These are phyloP conservation scores for Eucalyptus fibrosa DNA, from an alignment of 345 rosid genomes.

Conservation along the genomic window DNA sequence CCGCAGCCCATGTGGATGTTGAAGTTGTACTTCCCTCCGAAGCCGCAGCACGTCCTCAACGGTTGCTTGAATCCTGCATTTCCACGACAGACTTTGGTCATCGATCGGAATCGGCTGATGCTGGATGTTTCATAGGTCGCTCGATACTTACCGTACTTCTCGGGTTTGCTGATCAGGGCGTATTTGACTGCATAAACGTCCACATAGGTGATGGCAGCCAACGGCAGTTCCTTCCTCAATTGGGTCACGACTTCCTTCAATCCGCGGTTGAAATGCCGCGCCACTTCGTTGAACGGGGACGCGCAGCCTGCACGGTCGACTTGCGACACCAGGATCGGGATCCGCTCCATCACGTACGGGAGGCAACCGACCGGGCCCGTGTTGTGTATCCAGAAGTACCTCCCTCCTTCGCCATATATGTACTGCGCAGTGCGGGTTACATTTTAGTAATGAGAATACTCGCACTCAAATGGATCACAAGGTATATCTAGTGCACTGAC, in stretches of 20 bases:
- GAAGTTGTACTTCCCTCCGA: conserved; percentile 74
- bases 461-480: background rate
- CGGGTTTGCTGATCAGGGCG: conserved; percentile 26
- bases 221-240: conserved; percentile 32
- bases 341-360: conserved; percentile 35
- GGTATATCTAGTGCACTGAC: background rate
- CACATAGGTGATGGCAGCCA: conserved; percentile 45
- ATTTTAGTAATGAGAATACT: background rate
- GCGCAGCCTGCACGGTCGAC: conserved; percentile 62
- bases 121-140: background rate
- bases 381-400: conserved; percentile 76
- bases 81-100: background rate
- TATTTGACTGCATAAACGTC: conserved; percentile 59
- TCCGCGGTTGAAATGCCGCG: conserved; percentile 37
- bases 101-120: background rate
- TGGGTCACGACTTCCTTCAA: conserved; percentile 30
- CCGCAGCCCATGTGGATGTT: conserved; percentile 46
- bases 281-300: conserved; percentile 47
- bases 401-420: conserved; percentile 57
- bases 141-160: conserved; percentile 18
- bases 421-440: conserved; percentile 5
- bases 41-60: conserved; percentile 63
- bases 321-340: conserved; percentile 22
- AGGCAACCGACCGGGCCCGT: conserved; percentile 77
- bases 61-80: conserved; percentile 49